Evolutionary conservation across 768 basidiomycete genomes (phyloP), one percentile per base, ranked within the genome.

Genomic region (Kwoniella dendrophila): DNA sequence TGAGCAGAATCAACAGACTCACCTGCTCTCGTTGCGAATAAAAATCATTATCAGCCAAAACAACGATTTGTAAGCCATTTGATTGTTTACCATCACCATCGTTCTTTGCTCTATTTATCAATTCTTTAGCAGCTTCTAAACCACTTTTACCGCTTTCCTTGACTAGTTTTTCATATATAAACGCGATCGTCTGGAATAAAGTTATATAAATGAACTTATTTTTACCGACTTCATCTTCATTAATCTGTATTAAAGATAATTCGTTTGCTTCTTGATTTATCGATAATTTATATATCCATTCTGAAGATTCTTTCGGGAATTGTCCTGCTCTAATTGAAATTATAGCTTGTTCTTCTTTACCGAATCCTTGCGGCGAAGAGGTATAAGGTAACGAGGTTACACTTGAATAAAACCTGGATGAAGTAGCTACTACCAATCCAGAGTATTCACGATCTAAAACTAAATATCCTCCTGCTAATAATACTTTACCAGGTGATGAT

Each of bases 131-230:
- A 47, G 51, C 33, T 29, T 34, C 22, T 38, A 43, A 52, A 27
- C 59, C 59, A 8, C 30, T 27, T 22, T 12, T 12, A 4, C 45
- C 32, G 10, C 12, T 8, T 26, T 56, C 41, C 26, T 38, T 56
- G 8, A 26, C 52, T 12, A 70, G 61, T 22, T 32, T 55, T 60
- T 66, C 71, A 48, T 47, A 80, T 2, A 86, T 86, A 38, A 93
- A 80, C n/a, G 83, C 76, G 44, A 95, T 79, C 2, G 89, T 86
- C 68, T 86, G 86, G 66, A 89, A 85, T n/a, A 98, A 76, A 2
- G 96, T 91, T 48, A 93, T 85, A 67, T 92, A 86, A 14, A 99
- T 88, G 72, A 98, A 99, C 78, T 92, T 92, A 81, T 99, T 99
- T 77, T 59, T 49, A 14, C 64, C 67, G 2, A 44, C 56, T 29